These are phyloP conservation scores for Malus asiatica DNA, from an alignment of 306 rosid genomes.

Conservation along the genomic window DNA sequence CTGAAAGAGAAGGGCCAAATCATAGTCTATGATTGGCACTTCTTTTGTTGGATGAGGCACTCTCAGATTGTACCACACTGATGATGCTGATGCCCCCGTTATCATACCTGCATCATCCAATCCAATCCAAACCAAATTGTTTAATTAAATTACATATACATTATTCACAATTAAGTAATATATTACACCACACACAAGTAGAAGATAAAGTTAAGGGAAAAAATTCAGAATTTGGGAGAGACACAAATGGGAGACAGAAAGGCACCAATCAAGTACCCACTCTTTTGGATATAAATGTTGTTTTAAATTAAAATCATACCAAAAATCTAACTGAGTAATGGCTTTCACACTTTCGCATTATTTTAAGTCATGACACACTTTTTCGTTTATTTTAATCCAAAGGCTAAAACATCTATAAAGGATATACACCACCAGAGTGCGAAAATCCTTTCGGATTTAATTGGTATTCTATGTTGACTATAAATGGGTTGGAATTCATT, in stretches of 20 bases:
- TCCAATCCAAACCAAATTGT: not conserved
- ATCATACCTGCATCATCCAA: conserved; percentile 60
- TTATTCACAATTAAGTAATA: not conserved
- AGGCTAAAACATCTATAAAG: too few species aligned
- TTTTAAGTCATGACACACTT: too few species aligned
- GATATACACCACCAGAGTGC: too few species aligned
- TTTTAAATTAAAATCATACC: not conserved
- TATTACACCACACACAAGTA: not conserved
- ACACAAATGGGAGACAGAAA: not conserved
- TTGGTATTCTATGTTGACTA: not conserved
- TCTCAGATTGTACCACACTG: conserved; percentile 88
- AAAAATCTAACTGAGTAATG: too few species aligned
- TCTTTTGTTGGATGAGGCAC: conserved; percentile 78
- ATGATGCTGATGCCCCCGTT: conserved; percentile 87
- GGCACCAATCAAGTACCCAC: not conserved
- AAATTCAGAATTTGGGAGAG: not conserved
- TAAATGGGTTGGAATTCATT: not conserved
- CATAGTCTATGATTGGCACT: conserved; percentile 80
- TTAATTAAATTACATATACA: too few species aligned
- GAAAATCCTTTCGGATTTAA: not conserved
- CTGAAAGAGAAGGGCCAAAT: conserved; percentile 79
- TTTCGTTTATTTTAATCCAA: too few species aligned
- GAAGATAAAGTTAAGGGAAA: not conserved
- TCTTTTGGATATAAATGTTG: not conserved
- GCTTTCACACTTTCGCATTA: too few species aligned